Evolutionary conservation across 306 rosid species (phyloP).

Genomic region (Begonia peltatifolia): DNA sequence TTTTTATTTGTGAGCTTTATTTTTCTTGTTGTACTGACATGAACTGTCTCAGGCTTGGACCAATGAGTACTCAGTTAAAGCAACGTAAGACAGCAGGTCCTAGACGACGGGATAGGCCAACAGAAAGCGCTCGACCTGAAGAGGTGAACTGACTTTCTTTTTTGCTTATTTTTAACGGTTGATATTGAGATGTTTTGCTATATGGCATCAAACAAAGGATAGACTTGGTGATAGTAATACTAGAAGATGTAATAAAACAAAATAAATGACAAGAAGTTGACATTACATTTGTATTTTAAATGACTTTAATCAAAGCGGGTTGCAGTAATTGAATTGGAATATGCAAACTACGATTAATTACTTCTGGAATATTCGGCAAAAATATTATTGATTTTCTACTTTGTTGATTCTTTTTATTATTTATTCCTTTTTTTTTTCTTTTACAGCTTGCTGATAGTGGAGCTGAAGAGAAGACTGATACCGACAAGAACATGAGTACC

Average conservation of each 20-base stretch:
- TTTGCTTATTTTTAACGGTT: neutral
- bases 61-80: slow-evolving; percentile 58
- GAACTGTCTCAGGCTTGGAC: slow-evolving; percentile 50
- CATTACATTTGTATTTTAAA: neutral
- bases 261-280: neutral
- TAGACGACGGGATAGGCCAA: slow-evolving; percentile 24
- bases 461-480: slow-evolving; percentile 42
- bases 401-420: neutral
- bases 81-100: slow-evolving; percentile 26
- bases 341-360: too few species aligned
- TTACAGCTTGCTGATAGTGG: slow-evolving; percentile 37
- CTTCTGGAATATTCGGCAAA: too few species aligned
- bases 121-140: slow-evolving; percentile 39
- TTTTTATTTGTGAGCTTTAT: neutral
- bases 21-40: neutral
- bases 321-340: neutral
- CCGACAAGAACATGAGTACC: slow-evolving; percentile 54
- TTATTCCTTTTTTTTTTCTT: neutral
- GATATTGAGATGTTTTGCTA: neutral
- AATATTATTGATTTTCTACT: neutral
- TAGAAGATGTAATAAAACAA: neutral
- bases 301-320: neutral
- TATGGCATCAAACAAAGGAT: neutral
- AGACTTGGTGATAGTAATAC: neutral
- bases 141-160: slow-evolving; percentile 23